A percentile compares a stretch with the other conserved stretches of the same genome.
Evolutionary conservation across 2,329 filamentous ascomycete species (phyloP).

Genomic region (Alternaria infectoria): DNA sequence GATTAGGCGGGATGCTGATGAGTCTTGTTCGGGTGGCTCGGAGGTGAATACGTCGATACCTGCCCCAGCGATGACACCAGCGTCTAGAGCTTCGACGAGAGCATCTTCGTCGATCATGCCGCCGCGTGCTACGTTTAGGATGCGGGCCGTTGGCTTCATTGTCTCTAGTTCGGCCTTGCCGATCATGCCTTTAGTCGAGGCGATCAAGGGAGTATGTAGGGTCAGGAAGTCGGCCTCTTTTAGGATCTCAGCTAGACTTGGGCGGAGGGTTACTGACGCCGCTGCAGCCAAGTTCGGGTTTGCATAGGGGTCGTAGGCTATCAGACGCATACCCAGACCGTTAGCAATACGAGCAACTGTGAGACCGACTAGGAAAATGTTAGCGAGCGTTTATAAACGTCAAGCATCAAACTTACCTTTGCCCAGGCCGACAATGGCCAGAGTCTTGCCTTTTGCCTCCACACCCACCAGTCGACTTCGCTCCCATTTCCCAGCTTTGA

Average conservation of each 20-base stretch:
- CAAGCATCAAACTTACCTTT: slow-evolving; percentile 60
- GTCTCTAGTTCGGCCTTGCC: slow-evolving; percentile 67
- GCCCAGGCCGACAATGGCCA: slow-evolving; percentile 80
- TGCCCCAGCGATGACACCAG: slow-evolving; percentile 75
- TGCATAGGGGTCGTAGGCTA: slow-evolving; percentile 79
- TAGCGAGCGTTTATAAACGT: slow-evolving; percentile 5
- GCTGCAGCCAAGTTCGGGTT: slow-evolving; percentile 72
- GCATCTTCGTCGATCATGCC: slow-evolving; percentile 81
- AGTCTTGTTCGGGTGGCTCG: slow-evolving; percentile 69
- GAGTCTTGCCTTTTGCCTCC: slow-evolving; percentile 77
- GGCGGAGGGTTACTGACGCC: slow-evolving; percentile 69
- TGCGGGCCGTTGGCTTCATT: slow-evolving; percentile 76
- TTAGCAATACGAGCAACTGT: slow-evolving; percentile 81
- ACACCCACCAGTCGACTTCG: slow-evolving; percentile 75
- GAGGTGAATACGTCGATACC: slow-evolving; percentile 81
- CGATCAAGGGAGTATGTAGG: slow-evolving; percentile 80
- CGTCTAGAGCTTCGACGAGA: slow-evolving; percentile 71
- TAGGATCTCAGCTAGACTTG: slow-evolving; percentile 66
- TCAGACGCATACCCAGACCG: slow-evolving; percentile 76
- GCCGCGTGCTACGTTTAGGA: slow-evolving; percentile 80
- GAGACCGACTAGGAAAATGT: slow-evolving; percentile 65
- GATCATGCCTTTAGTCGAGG: slow-evolving; percentile 77
- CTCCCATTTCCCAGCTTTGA: slow-evolving; percentile 79
- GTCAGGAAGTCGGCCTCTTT: slow-evolving; percentile 76
- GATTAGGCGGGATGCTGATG: slow-evolving; percentile 67